Conservation (phyloP, 768 basidiomycete genomes). For the Leccinum barrowsii region DNA sequence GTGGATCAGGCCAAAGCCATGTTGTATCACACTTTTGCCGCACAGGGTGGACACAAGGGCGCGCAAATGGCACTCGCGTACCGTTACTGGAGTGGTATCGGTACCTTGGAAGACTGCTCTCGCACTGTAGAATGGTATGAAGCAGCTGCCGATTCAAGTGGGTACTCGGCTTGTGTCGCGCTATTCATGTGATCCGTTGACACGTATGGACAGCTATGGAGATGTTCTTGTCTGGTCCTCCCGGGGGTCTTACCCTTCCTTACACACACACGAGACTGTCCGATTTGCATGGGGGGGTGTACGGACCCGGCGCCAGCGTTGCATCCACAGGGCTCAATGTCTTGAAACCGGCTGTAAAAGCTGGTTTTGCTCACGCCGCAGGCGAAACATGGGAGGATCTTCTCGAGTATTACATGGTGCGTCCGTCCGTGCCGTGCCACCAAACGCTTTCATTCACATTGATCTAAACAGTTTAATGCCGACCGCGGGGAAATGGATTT, state of each 20-base stretch:
- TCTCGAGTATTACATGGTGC: constrained; percentile 84
- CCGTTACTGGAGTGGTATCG: constrained; percentile 94
- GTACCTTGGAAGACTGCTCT: constrained; percentile 82
- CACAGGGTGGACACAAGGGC: constrained; percentile 79
- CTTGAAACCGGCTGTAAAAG: constrained; percentile 74
- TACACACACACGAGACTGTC: constrained; percentile 79
- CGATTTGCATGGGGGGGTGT: constrained; percentile 90
- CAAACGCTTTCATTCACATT: background rate
- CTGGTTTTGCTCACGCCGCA: constrained; percentile 75
- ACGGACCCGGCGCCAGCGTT: constrained; percentile 91
- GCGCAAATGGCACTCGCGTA: constrained; percentile 94
- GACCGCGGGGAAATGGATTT: constrained; percentile 88
- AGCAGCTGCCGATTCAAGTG: constrained; percentile 81
- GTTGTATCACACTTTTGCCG: constrained; percentile 91
- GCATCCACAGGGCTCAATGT: constrained; percentile 81
- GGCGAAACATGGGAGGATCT: constrained; percentile 95
- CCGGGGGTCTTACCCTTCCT: constrained; percentile 84
- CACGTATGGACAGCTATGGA: constrained; percentile 57
- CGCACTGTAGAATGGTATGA: constrained; percentile 88
- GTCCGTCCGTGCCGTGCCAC: constrained; percentile 13
- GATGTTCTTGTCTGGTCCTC: constrained; percentile 79
- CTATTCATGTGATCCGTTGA: background rate
- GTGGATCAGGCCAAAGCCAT: constrained; percentile 80
- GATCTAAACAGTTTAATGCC: constrained; percentile 74
- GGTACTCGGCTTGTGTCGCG: constrained; percentile 25